Conservation (phyloP, 1,284 basidiomycete genomes). For the Afroboletus lepidellus region DNA sequence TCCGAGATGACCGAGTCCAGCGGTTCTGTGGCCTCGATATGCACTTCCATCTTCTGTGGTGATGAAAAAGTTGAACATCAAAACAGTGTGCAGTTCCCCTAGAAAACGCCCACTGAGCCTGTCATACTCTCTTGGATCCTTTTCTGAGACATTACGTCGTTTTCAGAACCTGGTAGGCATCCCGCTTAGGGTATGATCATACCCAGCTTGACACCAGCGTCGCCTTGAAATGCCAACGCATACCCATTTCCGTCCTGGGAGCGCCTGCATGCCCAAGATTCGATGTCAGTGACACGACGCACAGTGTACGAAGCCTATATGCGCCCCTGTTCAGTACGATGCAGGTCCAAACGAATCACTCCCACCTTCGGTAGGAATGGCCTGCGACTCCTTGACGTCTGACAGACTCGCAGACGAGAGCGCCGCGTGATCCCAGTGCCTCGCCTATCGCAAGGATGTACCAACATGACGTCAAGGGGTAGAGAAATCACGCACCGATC, state of each 20-base stretch:
- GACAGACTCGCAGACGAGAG: slow-evolving; percentile 88
- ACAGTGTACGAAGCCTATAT: slow-evolving; percentile 73
- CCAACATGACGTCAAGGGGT: not conserved
- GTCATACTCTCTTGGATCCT: slow-evolving; percentile 99
- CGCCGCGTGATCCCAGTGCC: slow-evolving; percentile 69
- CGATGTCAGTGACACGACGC: slow-evolving; percentile 76
- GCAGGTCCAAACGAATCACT: not conserved
- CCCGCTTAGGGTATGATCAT: slow-evolving; percentile 96
- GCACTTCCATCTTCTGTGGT: slow-evolving; percentile 89
- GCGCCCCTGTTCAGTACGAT: slow-evolving; percentile 5
- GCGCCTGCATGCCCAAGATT: slow-evolving; percentile 95
- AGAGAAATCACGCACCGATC: slow-evolving; percentile 33
- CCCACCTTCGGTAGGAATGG: slow-evolving; percentile 56
- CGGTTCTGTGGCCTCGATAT: slow-evolving; percentile 81
- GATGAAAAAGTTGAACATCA: slow-evolving; percentile 93
- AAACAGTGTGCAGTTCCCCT: slow-evolving; percentile 17
- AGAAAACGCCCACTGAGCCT: slow-evolving; percentile 65
- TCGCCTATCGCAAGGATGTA: slow-evolving; percentile 38
- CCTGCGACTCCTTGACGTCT: slow-evolving; percentile 96
- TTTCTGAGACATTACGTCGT: slow-evolving; percentile 78
- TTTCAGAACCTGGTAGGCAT: slow-evolving; percentile 93
- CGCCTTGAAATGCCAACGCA: slow-evolving; percentile 79
- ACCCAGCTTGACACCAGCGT: slow-evolving; percentile 89
- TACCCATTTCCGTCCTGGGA: slow-evolving; percentile 92
- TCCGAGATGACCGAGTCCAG: slow-evolving; percentile 90